phyloP scores from a whole-genome alignment of 2,329 filamentous ascomycete genomes.

The Volutella citrinella region DNA sequence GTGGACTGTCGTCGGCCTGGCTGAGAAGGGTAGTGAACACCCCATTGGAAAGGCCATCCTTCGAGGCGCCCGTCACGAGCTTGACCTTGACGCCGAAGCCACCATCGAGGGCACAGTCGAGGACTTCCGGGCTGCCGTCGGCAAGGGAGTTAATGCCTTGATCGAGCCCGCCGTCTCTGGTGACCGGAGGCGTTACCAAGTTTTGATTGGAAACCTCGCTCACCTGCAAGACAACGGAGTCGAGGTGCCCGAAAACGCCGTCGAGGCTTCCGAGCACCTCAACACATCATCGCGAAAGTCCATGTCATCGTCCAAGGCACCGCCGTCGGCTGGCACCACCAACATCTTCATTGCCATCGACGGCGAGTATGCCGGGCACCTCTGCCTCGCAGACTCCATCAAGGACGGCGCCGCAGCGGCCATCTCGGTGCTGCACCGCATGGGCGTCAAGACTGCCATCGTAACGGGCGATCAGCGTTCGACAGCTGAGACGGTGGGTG shows the following conservation, averaged over 20 bases:
- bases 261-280: constrained; percentile 60
- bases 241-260: constrained; percentile 59
- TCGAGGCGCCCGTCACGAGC: constrained; percentile 68
- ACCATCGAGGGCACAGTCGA: constrained; percentile 79
- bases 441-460: constrained; percentile 85
- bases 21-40: constrained; percentile 94
- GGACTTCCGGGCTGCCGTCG: constrained; percentile 80
- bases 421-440: constrained; percentile 75
- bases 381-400: constrained; percentile 85
- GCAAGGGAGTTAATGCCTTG: constrained; percentile 77
- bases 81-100: constrained; percentile 69
- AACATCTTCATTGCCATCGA: constrained; percentile 91
- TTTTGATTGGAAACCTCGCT: constrained; percentile 79
- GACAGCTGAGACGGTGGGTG: constrained; percentile 80
- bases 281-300: constrained; percentile 47
- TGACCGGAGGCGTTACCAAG: constrained; percentile 69
- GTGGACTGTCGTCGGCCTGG: constrained; percentile 96
- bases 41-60: constrained; percentile 91
- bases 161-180: constrained; percentile 72
- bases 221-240: constrained; percentile 74
- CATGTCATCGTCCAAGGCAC: constrained; percentile 29
- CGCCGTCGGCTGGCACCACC: constrained; percentile 67
- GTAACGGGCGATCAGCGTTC: constrained; percentile 89
- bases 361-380: constrained; percentile 72
- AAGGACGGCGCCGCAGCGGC: constrained; percentile 82